These are phyloP conservation scores for Torulaspora maleeae DNA, from an alignment of 805 yeast species.

Conservation along the genomic window DNA sequence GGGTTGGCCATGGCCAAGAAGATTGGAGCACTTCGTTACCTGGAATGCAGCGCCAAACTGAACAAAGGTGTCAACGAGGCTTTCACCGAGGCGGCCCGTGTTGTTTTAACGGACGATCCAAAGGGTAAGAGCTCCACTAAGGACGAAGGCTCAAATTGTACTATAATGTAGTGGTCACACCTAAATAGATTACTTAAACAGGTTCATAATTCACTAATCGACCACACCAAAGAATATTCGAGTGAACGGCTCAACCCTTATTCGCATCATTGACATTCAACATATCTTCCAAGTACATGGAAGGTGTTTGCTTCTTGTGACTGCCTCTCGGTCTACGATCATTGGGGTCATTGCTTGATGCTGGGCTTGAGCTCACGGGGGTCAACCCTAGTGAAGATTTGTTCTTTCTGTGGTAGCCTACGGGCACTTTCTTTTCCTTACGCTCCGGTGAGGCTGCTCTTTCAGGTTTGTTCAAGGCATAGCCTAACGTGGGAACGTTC, in stretches of 20 bases:
- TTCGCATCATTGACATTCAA: slow-evolving; percentile 13
- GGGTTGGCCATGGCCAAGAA: slow-evolving; percentile 89
- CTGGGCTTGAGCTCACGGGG: slow-evolving; percentile 6
- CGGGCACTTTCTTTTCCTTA: slow-evolving; percentile 22
- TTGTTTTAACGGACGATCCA: slow-evolving; percentile 86
- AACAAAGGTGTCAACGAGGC: slow-evolving; percentile 99
- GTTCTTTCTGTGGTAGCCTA: slow-evolving; percentile 39
- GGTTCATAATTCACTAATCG: slow-evolving; percentile 2
- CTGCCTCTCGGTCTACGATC: slow-evolving; percentile 6
- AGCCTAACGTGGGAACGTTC: slow-evolving; percentile 2
- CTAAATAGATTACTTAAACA: slow-evolving; percentile 1
- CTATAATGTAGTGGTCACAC: slow-evolving; percentile 36
- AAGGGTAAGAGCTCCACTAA: slow-evolving; percentile 56
- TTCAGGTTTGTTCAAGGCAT: slow-evolving; percentile 22
- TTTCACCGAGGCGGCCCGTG: slow-evolving; percentile 96
- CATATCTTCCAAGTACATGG: slow-evolving; percentile 31
- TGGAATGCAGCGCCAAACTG: slow-evolving; percentile 95
- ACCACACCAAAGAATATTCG: background rate
- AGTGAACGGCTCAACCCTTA: background rate
- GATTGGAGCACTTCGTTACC: slow-evolving; percentile 88
- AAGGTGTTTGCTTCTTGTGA: slow-evolving; percentile 21
- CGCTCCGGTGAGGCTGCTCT: slow-evolving; percentile 34
- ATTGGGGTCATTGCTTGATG: background rate
- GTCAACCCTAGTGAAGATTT: slow-evolving; percentile 35
- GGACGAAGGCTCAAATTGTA: slow-evolving; percentile 37